These are phyloP conservation scores for Chytriomyces sp. DNA, from an alignment of 192 early-diverging fungal species.

Conservation along the genomic window DNA sequence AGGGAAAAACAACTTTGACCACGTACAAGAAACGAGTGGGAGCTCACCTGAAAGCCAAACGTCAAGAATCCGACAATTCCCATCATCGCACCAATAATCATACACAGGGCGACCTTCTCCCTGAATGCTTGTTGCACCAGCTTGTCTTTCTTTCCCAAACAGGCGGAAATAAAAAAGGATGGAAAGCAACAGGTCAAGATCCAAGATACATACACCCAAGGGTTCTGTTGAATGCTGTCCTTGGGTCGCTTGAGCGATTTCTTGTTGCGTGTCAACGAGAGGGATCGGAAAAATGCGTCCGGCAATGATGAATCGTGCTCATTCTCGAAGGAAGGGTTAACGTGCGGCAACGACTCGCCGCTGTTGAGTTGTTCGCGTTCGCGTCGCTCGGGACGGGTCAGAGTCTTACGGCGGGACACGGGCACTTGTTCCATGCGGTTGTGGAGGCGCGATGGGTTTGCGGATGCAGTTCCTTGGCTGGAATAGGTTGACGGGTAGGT, in stretches of 20 bases:
- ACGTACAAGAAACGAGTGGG: neutral
- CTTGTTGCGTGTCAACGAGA: slow-evolving; percentile 7
- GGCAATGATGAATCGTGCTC: neutral
- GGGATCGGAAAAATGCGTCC: slow-evolving; percentile 16
- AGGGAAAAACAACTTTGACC: too few species aligned
- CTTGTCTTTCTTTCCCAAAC: slow-evolving; percentile 38
- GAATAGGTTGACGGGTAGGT: too few species aligned
- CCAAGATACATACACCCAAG: slow-evolving; percentile 34
- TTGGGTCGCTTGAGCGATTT: neutral
- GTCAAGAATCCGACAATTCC: slow-evolving; percentile 50
- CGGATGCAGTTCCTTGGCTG: too few species aligned
- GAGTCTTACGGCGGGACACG: slow-evolving; percentile 3
- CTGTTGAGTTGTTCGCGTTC: neutral
- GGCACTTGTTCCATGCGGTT: slow-evolving; percentile 27
- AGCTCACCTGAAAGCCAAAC: slow-evolving; percentile 44
- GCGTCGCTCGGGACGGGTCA: slow-evolving; percentile 16
- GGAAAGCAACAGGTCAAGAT: slow-evolving; percentile 38
- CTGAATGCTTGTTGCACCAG: slow-evolving; percentile 53
- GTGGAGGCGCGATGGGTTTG: too few species aligned
- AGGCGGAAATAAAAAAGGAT: slow-evolving; percentile 1
- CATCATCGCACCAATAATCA: slow-evolving; percentile 50
- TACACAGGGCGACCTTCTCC: slow-evolving; percentile 57
- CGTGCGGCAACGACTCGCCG: too few species aligned
- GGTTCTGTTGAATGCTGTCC: neutral
- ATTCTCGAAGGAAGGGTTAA: too few species aligned